Conservation (phyloP, 257 asterid species). For the Solanum corneliomulleri region DNA sequence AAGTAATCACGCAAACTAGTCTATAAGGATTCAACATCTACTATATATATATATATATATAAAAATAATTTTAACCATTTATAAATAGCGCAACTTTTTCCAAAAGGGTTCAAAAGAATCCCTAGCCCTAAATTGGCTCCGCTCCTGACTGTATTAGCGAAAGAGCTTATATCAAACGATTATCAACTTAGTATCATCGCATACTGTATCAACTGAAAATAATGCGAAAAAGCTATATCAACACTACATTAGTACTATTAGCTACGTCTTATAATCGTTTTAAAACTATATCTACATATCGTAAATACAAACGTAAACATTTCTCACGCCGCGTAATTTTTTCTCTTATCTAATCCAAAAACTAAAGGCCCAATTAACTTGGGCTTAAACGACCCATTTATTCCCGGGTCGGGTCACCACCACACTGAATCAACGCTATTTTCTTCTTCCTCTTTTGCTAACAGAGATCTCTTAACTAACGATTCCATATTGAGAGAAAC, state of each 20-base stretch:
- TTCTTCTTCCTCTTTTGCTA: background rate
- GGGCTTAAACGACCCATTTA: background rate
- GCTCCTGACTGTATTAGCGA: background rate
- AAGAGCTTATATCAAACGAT: background rate
- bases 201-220: background rate
- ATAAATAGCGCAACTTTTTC: background rate
- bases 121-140: background rate
- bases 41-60: background rate
- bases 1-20: rapidly evolving
- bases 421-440: background rate
- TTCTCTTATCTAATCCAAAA: background rate
- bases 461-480: background rate
- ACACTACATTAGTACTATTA: background rate
- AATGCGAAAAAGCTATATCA: background rate
- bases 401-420: background rate
- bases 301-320: background rate
- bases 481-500: background rate
- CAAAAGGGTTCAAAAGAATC: background rate
- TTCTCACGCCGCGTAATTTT: background rate
- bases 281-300: background rate
- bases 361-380: background rate
- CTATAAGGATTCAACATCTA: background rate
- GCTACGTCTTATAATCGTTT: background rate
- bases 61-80: background rate
- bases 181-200: background rate